phyloP scores from a whole-genome alignment of 192 early-diverging fungal genomes.

The Funneliformis geosporum region DNA sequence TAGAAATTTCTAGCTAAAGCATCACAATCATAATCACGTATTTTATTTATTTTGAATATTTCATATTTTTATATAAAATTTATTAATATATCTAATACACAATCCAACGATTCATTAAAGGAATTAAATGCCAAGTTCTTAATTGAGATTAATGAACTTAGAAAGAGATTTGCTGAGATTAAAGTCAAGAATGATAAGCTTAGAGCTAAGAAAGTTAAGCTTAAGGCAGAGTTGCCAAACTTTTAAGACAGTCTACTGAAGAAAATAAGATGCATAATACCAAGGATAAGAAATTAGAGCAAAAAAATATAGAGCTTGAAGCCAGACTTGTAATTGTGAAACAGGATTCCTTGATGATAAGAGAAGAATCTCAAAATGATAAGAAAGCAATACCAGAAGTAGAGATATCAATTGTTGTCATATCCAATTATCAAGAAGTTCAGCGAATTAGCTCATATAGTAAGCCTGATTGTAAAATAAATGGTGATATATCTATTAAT shows the following conservation, averaged over 20 bases:
- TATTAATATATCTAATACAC: no score
- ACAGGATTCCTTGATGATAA: neutral
- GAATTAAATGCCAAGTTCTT: no score
- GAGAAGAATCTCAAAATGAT: neutral
- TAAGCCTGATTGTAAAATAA: no score
- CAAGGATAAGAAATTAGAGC: neutral
- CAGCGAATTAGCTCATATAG: neutral
- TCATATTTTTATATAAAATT: no score
- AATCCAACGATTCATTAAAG: no score
- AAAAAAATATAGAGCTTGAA: conserved; percentile 16
- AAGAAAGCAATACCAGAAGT: neutral
- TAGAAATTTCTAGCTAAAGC: no score
- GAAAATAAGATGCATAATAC: neutral
- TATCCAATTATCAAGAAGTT: neutral
- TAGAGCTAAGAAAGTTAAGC: neutral
- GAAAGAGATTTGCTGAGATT: no score
- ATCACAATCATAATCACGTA: no score
- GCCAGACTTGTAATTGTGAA: conserved; percentile 3
- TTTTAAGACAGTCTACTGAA: neutral
- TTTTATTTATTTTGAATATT: no score
- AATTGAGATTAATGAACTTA: no score
- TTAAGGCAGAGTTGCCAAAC: neutral
- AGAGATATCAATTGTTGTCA: neutral
- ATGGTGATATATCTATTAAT: no score
- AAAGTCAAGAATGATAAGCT: no score